Evolutionary conservation across 2,329 filamentous ascomycete species (phyloP).

Genomic region (Helotiales sp.): DNA sequence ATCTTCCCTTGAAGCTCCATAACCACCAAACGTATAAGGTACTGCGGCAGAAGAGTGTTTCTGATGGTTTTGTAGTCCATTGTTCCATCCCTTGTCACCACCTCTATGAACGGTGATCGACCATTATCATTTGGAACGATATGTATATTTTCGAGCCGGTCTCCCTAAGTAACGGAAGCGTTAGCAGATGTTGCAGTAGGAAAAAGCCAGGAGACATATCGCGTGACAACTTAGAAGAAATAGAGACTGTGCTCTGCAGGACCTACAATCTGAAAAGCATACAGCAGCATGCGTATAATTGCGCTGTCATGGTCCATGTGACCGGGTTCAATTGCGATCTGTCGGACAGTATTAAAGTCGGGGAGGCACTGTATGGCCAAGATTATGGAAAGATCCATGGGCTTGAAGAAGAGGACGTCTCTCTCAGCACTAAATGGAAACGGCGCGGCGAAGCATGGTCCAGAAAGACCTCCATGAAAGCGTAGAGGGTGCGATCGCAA

Average conservation of each 20-base stretch:
- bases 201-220: not conserved
- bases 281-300: not conserved
- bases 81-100: not conserved
- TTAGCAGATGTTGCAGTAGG: not conserved
- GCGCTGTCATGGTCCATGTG: not conserved
- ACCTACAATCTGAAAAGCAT: not conserved
- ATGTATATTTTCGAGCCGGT: not conserved
- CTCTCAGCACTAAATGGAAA: conserved; percentile 3
- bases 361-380: not conserved
- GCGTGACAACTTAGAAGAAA: no score
- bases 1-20: not conserved
- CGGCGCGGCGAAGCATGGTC: not conserved
- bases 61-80: not conserved
- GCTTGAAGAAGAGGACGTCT: not conserved
- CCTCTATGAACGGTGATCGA: not conserved
- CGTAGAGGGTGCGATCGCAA: not conserved
- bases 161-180: not conserved
- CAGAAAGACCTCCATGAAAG: not conserved
- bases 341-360: not conserved
- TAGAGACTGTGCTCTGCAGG: not conserved
- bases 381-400: not conserved
- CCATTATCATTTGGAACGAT: not conserved
- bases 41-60: not conserved
- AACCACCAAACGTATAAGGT: not conserved
- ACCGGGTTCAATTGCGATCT: not conserved